Conservation (phyloP, 2,329 filamentous ascomycete genomes). For the Colletotrichum lindemuthianum region DNA sequence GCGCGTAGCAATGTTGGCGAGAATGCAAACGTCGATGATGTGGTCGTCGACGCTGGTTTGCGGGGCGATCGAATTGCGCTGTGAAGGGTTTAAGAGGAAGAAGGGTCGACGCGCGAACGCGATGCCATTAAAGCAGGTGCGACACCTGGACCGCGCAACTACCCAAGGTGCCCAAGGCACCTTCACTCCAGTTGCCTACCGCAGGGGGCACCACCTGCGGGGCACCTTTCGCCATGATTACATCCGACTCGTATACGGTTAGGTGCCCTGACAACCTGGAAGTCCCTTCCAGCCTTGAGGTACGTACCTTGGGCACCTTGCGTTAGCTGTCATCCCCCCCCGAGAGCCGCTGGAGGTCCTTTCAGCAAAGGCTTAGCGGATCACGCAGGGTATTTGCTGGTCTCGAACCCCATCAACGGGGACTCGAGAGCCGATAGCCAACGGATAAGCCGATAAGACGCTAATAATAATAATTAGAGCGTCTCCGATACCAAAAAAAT, state of each 20-base stretch:
- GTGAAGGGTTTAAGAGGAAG: not conserved
- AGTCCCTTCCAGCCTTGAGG: too few relatives aligned
- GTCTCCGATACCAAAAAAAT: conserved; percentile 27
- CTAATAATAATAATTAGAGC: too few relatives aligned
- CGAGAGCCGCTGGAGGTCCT: conserved; percentile 4
- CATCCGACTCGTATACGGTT: too few relatives aligned
- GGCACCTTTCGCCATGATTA: conserved; percentile 12
- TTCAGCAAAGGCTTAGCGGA: not conserved
- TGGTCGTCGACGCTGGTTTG: conserved; percentile 3
- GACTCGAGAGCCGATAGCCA: conserved; percentile 12
- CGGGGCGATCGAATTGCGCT: conserved; percentile 16
- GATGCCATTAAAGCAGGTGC: conserved; percentile 31
- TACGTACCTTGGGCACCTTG: too few relatives aligned
- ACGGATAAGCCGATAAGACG: conserved; percentile 35
- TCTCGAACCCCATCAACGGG: conserved; percentile 8
- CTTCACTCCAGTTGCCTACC: not conserved
- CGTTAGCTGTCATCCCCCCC: conserved; percentile 6
- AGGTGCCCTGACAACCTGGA: too few relatives aligned
- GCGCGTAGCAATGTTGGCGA: not conserved
- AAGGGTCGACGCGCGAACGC: conserved; percentile 20
- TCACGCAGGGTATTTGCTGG: conserved; percentile 27
- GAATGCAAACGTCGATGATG: not conserved
- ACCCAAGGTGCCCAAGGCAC: not conserved
- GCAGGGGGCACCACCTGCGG: conserved; percentile 15
- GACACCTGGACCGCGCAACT: not conserved